Evolutionary conservation across 1,139 yeast genomes (phyloP).

Genomic region (Pichia sp.): DNA sequence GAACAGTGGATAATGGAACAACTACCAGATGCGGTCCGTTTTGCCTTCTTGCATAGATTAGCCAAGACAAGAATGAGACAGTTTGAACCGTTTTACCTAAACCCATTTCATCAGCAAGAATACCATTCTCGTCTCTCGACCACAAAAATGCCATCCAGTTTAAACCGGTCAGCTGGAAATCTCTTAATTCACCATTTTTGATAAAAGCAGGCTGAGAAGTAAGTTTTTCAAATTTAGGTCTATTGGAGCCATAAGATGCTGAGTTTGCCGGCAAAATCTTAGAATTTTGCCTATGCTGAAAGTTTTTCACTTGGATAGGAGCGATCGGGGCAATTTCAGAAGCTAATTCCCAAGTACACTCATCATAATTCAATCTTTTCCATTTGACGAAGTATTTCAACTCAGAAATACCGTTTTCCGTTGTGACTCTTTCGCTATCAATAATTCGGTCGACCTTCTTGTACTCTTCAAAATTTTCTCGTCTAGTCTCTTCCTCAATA

Average conservation of each 20-base stretch:
- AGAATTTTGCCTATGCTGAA: conserved; percentile 75
- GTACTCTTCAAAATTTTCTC: conserved; percentile 81
- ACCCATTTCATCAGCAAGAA: conserved; percentile 99
- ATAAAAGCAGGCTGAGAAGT: conserved; percentile 84
- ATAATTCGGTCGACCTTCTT: conserved; percentile 87
- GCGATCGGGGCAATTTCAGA: conserved; percentile 78
- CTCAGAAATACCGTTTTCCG: conserved; percentile 59
- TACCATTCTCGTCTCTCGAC: conserved; percentile 97
- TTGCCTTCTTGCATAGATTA: conserved; percentile 88
- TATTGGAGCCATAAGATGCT: conserved; percentile 66
- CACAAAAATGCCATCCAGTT: conserved; percentile 99
- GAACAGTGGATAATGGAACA: conserved; percentile 93
- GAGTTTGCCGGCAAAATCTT: conserved; percentile 81
- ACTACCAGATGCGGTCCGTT: conserved; percentile 96
- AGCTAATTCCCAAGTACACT: conserved; percentile 96
- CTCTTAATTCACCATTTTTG: conserved; percentile 88
- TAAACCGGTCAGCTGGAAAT: conserved; percentile 94
- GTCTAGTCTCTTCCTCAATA: conserved; percentile 76
- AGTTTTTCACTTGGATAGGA: conserved; percentile 79
- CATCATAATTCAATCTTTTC: conserved; percentile 90
- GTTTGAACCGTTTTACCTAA: conserved; percentile 98
- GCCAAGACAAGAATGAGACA: conserved; percentile 90
- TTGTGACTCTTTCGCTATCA: conserved; percentile 70
- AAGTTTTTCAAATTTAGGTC: conserved; percentile 89
- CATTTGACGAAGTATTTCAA: conserved; percentile 87